Conservation (phyloP, 345 rosid species). For the Camelina neglecta region DNA sequence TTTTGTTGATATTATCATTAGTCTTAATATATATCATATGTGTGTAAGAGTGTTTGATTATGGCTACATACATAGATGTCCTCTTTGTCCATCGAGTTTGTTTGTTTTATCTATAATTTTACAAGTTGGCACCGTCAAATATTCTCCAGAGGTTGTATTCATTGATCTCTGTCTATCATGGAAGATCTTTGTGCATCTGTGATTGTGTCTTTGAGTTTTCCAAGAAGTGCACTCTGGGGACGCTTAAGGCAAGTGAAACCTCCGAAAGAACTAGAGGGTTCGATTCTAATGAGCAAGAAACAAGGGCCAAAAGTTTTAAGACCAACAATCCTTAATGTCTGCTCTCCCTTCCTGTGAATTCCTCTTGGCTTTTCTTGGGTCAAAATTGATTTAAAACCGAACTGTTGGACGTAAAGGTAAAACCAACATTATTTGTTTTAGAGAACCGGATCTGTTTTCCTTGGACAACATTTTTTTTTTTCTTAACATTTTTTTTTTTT, state of each 20-base stretch:
- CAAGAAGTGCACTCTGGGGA: conserved; percentile 4
- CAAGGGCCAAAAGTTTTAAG: background rate
- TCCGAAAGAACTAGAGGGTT: background rate
- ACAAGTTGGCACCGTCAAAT: conserved; percentile 4
- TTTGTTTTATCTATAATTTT: background rate
- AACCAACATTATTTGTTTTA: no score
- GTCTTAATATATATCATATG: conserved; percentile 1
- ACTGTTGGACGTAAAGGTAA: no score
- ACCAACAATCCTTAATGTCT: background rate
- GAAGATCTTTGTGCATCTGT: conserved; percentile 1
- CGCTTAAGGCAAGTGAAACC: background rate
- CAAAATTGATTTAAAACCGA: no score
- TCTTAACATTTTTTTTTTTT: no score
- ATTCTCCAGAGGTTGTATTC: background rate
- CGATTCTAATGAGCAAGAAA: background rate
- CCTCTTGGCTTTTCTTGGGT: no score
- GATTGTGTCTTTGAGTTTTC: background rate
- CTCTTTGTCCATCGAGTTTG: conserved; percentile 1
- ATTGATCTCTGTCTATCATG: background rate
- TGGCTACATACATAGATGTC: conserved; percentile 22
- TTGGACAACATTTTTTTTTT: no score
- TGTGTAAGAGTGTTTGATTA: background rate
- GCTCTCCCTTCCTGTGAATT: no score
- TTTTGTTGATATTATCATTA: background rate
- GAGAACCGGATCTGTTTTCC: no score